Conservation (phyloP, 2,329 filamentous ascomycete genomes). For the Hypoxylon sp. region DNA sequence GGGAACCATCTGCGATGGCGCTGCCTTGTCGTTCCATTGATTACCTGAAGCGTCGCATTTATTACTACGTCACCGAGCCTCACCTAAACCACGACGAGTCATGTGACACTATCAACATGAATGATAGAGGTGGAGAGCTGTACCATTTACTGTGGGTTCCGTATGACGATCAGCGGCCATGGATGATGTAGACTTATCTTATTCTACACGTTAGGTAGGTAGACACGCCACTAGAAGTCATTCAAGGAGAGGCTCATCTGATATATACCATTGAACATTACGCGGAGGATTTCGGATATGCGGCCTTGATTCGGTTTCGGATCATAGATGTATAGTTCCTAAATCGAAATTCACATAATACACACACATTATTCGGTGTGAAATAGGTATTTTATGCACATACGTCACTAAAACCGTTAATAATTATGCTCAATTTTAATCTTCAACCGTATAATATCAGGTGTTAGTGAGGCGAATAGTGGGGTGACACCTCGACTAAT, state of each 20-base stretch:
- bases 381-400: too few relatives aligned
- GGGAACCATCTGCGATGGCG: conserved; percentile 43
- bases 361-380: too few relatives aligned
- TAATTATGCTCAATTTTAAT: too few relatives aligned
- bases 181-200: background rate
- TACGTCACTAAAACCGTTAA: too few relatives aligned
- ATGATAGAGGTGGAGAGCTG: background rate
- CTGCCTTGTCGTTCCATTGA: conserved; percentile 41
- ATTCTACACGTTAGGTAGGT: background rate
- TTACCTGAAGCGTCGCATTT: conserved; percentile 1
- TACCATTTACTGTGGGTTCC: background rate
- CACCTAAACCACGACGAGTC: conserved; percentile 6
- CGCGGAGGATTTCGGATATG: background rate
- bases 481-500: background rate
- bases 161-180: background rate
- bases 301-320: background rate
- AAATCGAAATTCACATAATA: background rate
- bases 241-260: background rate
- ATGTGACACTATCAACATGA: conserved; percentile 25
- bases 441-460: background rate
- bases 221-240: background rate
- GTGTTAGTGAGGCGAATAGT: background rate
- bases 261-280: background rate
- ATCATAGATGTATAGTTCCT: background rate
- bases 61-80: conserved; percentile 13